phyloP scores from a whole-genome alignment of 106 monocot species.

The Acorus calamus region DNA sequence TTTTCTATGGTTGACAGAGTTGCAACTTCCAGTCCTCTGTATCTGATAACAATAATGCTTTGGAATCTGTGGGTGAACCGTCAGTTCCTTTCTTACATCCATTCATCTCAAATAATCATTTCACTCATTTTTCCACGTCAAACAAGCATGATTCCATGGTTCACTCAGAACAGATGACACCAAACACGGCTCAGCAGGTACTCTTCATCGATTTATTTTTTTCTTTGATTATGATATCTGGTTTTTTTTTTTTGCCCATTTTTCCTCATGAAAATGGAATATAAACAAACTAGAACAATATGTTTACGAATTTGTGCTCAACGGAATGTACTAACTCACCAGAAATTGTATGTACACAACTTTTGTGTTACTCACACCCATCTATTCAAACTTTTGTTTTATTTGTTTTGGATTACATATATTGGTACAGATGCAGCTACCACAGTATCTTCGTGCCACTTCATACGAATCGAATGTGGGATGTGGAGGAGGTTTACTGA shows the following conservation, averaged over 20 bases:
- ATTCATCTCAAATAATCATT: slow-evolving; percentile 6
- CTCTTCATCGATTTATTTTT: no score
- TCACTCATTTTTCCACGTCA: slow-evolving; percentile 13
- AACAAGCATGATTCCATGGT: slow-evolving; percentile 14
- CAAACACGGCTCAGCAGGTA: background rate
- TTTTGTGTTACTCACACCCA: no score
- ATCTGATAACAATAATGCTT: slow-evolving; percentile 4
- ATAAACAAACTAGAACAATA: no score
- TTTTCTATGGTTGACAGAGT: slow-evolving; percentile 7
- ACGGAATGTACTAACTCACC: no score
- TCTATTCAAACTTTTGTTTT: background rate
- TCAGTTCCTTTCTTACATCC: slow-evolving; percentile 14
- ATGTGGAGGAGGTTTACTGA: slow-evolving; percentile 1
- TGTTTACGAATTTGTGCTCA: no score
- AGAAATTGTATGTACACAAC: no score
- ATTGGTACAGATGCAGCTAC: slow-evolving; percentile 23
- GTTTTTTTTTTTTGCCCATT: no score
- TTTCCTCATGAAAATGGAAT: no score
- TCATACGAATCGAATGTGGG: slow-evolving; percentile 13
- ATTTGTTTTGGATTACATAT: background rate
- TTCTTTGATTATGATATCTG: no score
- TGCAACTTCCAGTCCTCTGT: slow-evolving; percentile 19
- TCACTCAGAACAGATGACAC: slow-evolving; percentile 18
- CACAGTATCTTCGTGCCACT: slow-evolving; percentile 18
- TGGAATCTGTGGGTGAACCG: slow-evolving; percentile 8